phyloP scores from a whole-genome alignment of 306 rosid genomes.

The Casuarina equisetifolia region DNA sequence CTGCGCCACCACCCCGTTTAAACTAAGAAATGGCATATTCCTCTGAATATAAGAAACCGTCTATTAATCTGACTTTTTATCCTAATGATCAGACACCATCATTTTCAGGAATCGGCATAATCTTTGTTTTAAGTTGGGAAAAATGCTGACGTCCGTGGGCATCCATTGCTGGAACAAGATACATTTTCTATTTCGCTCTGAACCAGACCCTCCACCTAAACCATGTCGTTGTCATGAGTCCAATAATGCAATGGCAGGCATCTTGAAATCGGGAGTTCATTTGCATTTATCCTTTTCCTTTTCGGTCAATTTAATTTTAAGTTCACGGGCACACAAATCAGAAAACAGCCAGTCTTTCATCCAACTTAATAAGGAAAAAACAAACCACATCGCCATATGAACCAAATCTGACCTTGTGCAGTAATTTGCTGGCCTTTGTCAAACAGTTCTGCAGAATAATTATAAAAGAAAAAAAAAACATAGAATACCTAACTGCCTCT shows the following conservation, averaged over 20 bases:
- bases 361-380: not conserved
- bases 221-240: too few species aligned
- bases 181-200: too few species aligned
- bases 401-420: too few species aligned
- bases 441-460: too few species aligned
- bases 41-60: slow-evolving; percentile 22
- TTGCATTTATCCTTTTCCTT: not conserved
- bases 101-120: slow-evolving; percentile 38
- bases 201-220: too few species aligned
- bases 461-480: too few species aligned
- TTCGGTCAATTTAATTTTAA: not conserved
- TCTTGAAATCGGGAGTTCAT: not conserved
- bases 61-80: slow-evolving; percentile 12
- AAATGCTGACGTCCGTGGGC: slow-evolving; percentile 10
- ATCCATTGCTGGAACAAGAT: too few species aligned
- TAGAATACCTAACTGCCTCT: too few species aligned
- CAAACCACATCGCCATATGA: too few species aligned
- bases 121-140: slow-evolving; percentile 6
- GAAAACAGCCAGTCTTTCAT: not conserved
- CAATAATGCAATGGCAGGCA: too few species aligned
- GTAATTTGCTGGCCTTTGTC: too few species aligned
- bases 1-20: too few species aligned
- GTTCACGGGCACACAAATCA: not conserved
- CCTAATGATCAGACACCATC: slow-evolving; percentile 1
- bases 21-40: slow-evolving; percentile 22